Conservation (phyloP, 768 basidiomycete genomes). For the Lyophyllum semitale region DNA sequence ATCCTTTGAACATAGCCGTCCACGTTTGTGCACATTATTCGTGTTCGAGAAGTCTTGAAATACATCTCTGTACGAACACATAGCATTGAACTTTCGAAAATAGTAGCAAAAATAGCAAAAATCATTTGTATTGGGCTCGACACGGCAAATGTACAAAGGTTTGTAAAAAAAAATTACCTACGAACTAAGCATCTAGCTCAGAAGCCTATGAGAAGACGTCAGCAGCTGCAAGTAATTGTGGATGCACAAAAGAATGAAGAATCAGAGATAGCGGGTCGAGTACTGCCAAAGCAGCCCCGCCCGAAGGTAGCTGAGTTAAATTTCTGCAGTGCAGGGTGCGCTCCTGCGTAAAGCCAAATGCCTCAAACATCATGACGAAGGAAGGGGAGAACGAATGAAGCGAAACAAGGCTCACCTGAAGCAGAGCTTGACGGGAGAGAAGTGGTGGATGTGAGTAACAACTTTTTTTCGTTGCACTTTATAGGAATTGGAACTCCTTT, state of each 20-base stretch:
- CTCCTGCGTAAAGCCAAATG: slow-evolving; percentile 88
- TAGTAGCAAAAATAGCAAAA: too few relatives aligned
- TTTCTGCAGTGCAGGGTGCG: slow-evolving; percentile 78
- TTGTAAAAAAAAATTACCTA: too few relatives aligned
- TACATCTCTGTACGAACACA: too few relatives aligned
- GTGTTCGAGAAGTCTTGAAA: too few relatives aligned
- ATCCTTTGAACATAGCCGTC: too few relatives aligned
- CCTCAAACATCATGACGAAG: slow-evolving; percentile 78
- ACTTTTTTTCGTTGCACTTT: slow-evolving; percentile 8
- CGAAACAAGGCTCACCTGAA: slow-evolving; percentile 26
- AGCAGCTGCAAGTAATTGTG: neutral
- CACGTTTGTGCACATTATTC: too few relatives aligned
- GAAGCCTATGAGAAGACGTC: neutral
- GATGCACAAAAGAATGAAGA: slow-evolving; percentile 11
- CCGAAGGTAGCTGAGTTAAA: slow-evolving; percentile 91
- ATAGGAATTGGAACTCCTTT: slow-evolving; percentile 31
- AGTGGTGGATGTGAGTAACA: neutral
- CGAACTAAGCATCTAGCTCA: too few relatives aligned
- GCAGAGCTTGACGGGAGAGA: neutral
- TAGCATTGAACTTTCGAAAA: too few relatives aligned
- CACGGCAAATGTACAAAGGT: neutral
- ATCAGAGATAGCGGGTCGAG: slow-evolving; percentile 46
- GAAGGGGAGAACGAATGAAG: slow-evolving; percentile 4
- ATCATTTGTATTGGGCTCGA: too few relatives aligned
- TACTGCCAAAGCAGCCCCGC: slow-evolving; percentile 47